Conservation (phyloP, 2,329 filamentous ascomycete genomes). For the Zymoseptoria ardabiliae region DNA sequence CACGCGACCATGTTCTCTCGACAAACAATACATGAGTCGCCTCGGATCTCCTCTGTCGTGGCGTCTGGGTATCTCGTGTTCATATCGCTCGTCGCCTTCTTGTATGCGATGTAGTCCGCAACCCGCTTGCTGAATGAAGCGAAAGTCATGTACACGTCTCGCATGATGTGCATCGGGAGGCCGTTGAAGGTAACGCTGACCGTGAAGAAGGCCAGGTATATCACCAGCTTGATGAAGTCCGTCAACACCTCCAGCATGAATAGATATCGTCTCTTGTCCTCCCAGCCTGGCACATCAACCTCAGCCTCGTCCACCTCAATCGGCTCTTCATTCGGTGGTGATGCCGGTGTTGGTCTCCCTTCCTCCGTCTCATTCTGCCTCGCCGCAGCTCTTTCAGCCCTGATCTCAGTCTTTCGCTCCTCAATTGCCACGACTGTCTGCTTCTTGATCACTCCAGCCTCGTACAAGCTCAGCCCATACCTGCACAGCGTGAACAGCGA, state of each 20-base stretch:
- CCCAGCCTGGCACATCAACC: conserved; percentile 91
- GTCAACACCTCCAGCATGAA: conserved; percentile 70
- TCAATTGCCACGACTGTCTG: conserved; percentile 66
- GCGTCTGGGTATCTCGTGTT: conserved; percentile 84
- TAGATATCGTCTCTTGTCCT: conserved; percentile 87
- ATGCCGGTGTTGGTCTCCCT: conserved; percentile 29
- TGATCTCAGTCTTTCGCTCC: conserved; percentile 61
- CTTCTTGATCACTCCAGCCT: conserved; percentile 64
- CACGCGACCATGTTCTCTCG: conserved; percentile 90
- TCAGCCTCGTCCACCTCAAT: conserved; percentile 82
- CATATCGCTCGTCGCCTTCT: conserved; percentile 89
- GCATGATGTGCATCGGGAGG: conserved; percentile 90
- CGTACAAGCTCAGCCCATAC: conserved; percentile 71
- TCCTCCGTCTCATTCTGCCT: conserved; percentile 25
- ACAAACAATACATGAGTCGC: conserved; percentile 96
- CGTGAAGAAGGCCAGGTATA: conserved; percentile 87
- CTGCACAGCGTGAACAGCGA: conserved; percentile 72
- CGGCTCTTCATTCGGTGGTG: conserved; percentile 53
- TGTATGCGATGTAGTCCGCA: conserved; percentile 81
- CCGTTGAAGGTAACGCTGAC: conserved; percentile 93
- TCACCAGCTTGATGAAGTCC: conserved; percentile 85
- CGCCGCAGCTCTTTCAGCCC: conserved; percentile 44
- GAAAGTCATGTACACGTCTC: conserved; percentile 89
- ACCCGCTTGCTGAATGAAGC: conserved; percentile 85
- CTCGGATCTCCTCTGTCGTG: conserved; percentile 71